Base-by-base conservation (phyloP, 371 early-diverging fungal species). In the Thermomucor indicae-seudaticae region DNA sequence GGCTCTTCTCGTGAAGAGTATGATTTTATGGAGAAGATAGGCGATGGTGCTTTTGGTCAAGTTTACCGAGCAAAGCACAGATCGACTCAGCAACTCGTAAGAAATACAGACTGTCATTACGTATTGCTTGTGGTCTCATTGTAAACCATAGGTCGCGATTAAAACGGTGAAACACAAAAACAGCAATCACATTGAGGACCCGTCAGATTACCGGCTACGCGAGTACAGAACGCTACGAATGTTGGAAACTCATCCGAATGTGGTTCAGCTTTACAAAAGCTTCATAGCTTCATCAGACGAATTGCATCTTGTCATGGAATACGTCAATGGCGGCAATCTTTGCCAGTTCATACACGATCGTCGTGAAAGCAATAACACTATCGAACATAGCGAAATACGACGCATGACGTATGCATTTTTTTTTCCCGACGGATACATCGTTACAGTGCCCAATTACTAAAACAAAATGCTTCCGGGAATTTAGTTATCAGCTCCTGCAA, bases 111-210 rank as follows among this genome's bases (percentile, higher is more conserved):
- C 28, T 22, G 14, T 29, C 23, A 39, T 34, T 38, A 35, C 23
- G 42, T 42, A 42, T 42, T 16, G 14, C 35, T 20, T 34, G 25
- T 37, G 17, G 17, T 28, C 25, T 28, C 30, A 27, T 27, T 28
- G 10, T 4, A 28, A 29, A 16, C 4, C 29, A 16, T 63, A 90
- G 93, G 90, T 97, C 6, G 97, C 97, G 11, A 88, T 97, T 52
- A 97, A 97, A 66, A 84, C 87, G 49, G 94, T 97, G 92, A 94
- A 95, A 71, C 89, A 92, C 57, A 92, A 89, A 53, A 90, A 86
- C 53, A 71, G 70, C n/a, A 77, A 81, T 1, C 79, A 83, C 62
- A 81, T 88, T 10, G 94, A 93, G 55, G 90, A 90, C 44, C 71
- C 52, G 25, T 32, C 54, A 6, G 47, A 46, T 28, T 47, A 83